Percentiles rank a stretch among this genome's conserved stretches.
Conservation (phyloP, 371 early-diverging fungal species). For the Parasitella parasitica region DNA sequence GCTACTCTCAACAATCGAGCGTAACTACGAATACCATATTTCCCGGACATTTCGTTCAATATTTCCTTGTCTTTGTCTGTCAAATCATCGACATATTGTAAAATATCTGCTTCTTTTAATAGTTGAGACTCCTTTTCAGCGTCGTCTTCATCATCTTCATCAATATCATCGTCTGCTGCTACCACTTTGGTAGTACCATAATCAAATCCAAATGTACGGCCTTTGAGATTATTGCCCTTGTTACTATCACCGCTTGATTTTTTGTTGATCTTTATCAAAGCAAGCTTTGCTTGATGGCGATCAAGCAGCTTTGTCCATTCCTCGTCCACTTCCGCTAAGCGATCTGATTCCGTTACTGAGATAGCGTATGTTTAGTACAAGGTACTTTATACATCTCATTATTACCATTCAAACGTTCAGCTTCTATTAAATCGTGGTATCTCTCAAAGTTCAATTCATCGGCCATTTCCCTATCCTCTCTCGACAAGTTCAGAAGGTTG, state of each 20-base stretch:
- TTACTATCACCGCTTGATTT: slow-evolving; percentile 4
- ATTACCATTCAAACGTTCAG: slow-evolving; percentile 50
- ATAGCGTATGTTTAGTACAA: not conserved
- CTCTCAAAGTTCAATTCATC: slow-evolving; percentile 58
- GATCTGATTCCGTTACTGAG: slow-evolving; percentile 43
- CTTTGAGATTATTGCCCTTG: not conserved
- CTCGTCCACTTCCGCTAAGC: slow-evolving; percentile 47
- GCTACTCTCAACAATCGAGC: slow-evolving; percentile 41
- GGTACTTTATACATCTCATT: not conserved
- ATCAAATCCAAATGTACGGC: slow-evolving; percentile 33
- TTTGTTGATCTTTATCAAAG: slow-evolving; percentile 32
- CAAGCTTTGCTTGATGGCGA: slow-evolving; percentile 51
- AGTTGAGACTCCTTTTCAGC: slow-evolving; percentile 37
- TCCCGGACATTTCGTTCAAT: slow-evolving; percentile 45
- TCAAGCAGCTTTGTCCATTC: slow-evolving; percentile 56
- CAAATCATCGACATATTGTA: slow-evolving; percentile 49
- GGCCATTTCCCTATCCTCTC: slow-evolving; percentile 42
- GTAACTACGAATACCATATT: slow-evolving; percentile 47
- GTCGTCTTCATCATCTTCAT: slow-evolving; percentile 16
- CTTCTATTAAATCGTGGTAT: slow-evolving; percentile 59
- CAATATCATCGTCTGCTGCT: not conserved
- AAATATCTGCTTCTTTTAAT: slow-evolving; percentile 44
- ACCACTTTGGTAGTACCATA: slow-evolving; percentile 39
- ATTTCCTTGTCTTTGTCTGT: slow-evolving; percentile 39
- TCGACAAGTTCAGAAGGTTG: slow-evolving; percentile 7